Evolutionary conservation across 2,329 filamentous ascomycete genomes (phyloP).

Genomic region (Colletotrichum magnum): DNA sequence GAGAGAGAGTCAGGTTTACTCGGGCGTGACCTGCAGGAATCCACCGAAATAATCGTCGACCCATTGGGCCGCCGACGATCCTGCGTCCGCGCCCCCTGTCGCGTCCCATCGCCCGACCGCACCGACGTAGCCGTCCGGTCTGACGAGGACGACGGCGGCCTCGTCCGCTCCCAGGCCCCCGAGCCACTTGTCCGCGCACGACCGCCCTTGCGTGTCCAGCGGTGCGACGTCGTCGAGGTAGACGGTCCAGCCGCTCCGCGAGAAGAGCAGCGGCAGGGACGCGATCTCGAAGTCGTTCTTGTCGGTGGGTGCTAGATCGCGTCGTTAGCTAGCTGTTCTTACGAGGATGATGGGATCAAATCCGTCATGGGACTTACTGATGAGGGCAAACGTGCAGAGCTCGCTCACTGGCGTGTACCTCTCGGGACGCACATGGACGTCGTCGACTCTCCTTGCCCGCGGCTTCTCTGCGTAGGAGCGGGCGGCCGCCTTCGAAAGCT

Average conservation of each 20-base stretch:
- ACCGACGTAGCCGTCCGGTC: constrained; percentile 45
- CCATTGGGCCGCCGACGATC: constrained; percentile 25
- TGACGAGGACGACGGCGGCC: constrained; percentile 40
- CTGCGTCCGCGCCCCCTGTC: constrained; percentile 1
- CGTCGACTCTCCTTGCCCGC: constrained; percentile 62
- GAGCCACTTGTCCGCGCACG: constrained; percentile 63
- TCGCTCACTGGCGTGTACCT: constrained; percentile 77
- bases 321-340: constrained; percentile 1
- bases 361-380: constrained; percentile 65
- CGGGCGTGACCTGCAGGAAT: constrained; percentile 25
- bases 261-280: constrained; percentile 74
- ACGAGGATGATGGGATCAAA: background rate
- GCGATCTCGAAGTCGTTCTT: constrained; percentile 75
- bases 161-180: constrained; percentile 39
- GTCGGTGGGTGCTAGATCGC: constrained; percentile 64
- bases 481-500: constrained; percentile 70
- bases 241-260: constrained; percentile 77
- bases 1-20: background rate
- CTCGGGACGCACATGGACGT: constrained; percentile 76
- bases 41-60: constrained; percentile 31
- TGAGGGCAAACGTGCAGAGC: constrained; percentile 70
- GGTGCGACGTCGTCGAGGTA: constrained; percentile 77
- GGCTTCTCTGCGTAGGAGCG: constrained; percentile 73
- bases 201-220: constrained; percentile 63
- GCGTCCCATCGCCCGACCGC: constrained; percentile 33